Evolutionary conservation across 1,284 basidiomycete species (phyloP), one percentile per base, ranked within the genome.

Genomic region (Trichosporon ovoides): DNA sequence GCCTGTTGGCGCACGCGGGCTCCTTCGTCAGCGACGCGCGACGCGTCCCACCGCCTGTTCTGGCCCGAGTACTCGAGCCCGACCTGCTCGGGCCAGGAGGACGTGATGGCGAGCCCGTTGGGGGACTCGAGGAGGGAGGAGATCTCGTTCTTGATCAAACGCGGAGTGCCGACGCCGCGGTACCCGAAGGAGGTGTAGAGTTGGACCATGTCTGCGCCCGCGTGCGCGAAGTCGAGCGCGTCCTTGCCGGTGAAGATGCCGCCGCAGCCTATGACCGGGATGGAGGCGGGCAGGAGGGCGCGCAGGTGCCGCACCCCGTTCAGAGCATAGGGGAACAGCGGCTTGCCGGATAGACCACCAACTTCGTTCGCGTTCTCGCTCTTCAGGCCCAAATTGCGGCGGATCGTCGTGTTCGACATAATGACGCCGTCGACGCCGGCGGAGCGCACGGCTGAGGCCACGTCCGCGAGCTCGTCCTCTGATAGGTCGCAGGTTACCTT

Each of bases 401-500:
- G 84, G 53, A 92, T 81, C 7, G 96, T 98, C 5, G 95, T 98
- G 77, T 98, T 98, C 78, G 91, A 93, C 62, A 98, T 87, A 68
- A 98, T 97, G 53, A 98, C 89, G 7, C 93, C 96, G 72, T 98
- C 95, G 38, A 98, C 86, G 11, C 82, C 81, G 53, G 83, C 86
- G 22, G 80, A 79, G 69, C 83, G 79, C 16, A 95, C 87, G 1
- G 92, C 91, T 38, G 83, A 82, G 0, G 92, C 93, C 60, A 98
- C 87, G 68, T 95, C 94, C 33, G 83, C 80, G 2, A 98, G 78
- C 70, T 95, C 91, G 2, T 81, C 75, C 67, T 88, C 86, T 57
- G 84, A 82, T 58, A 98, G 81, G 77, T 98, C 95, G 0, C 94
- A 94, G 0, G 95, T 91, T 55, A 98, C 87, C 78, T 99, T 98